Conservation (phyloP, 805 yeast genomes). For the Candida namnaoensis region DNA sequence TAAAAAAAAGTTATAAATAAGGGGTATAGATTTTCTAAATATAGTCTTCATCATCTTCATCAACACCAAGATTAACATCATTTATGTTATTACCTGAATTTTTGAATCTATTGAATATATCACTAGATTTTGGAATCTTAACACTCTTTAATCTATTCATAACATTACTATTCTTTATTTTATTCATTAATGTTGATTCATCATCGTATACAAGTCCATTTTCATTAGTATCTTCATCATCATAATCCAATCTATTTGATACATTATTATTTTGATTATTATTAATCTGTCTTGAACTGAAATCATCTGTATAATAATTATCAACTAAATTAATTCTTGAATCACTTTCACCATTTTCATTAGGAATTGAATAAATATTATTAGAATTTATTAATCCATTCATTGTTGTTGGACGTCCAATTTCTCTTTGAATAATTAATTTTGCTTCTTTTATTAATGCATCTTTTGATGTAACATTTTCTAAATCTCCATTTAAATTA, state of each 20-base stretch:
- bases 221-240: too few relatives aligned
- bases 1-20: too few relatives aligned
- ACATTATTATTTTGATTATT: too few relatives aligned
- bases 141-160: background rate
- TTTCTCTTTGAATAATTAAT: conserved; percentile 14
- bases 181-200: background rate
- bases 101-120: too few relatives aligned
- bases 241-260: too few relatives aligned
- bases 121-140: background rate
- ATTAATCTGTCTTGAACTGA: background rate
- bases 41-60: background rate
- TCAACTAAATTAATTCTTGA: background rate
- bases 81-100: too few relatives aligned
- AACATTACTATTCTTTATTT: background rate
- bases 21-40: too few relatives aligned
- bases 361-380: background rate
- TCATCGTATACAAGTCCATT: background rate
- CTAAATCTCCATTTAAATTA: conserved; percentile 5
- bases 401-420: conserved; percentile 1
- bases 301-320: background rate
- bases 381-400: too few relatives aligned
- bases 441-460: conserved; percentile 15
- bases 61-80: background rate
- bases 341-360: background rate
- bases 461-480: conserved; percentile 4